phyloP scores from a whole-genome alignment of 768 basidiomycete genomes.

The Psilocybe subaeruginosa region DNA sequence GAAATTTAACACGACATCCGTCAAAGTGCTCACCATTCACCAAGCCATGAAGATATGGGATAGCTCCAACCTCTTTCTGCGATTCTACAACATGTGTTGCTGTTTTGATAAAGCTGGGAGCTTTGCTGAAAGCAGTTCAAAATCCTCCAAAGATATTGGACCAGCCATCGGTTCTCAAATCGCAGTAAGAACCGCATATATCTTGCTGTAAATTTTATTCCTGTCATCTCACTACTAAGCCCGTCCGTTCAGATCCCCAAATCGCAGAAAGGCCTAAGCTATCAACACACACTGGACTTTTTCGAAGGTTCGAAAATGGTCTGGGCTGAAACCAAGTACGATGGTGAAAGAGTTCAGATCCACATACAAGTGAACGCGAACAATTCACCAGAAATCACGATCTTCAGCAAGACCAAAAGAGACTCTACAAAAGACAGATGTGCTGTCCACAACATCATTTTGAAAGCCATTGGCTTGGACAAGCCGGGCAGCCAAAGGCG shows the following conservation, averaged over 20 bases:
- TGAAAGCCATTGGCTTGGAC: conserved; percentile 51
- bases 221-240: too few relatives aligned
- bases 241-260: conserved; percentile 66
- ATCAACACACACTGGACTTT: conserved; percentile 53
- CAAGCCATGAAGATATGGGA: conserved; percentile 81
- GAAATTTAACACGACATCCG: conserved; percentile 58
- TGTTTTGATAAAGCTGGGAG: conserved; percentile 60
- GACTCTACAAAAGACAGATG: conserved; percentile 80
- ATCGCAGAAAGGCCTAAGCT: conserved; percentile 72
- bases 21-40: conserved; percentile 56
- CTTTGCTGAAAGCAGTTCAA: conserved; percentile 39
- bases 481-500: neutral
- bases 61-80: conserved; percentile 51
- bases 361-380: conserved; percentile 62
- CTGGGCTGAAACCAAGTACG: conserved; percentile 94
- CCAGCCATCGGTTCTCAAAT: conserved; percentile 65
- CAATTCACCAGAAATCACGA: conserved; percentile 54
- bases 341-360: conserved; percentile 94
- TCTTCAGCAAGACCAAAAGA: conserved; percentile 88
- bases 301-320: conserved; percentile 47
- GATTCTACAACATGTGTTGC: conserved; percentile 56
- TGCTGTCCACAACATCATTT: conserved; percentile 66
- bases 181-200: conserved; percentile 42
- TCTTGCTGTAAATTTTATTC: neutral
- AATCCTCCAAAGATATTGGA: conserved; percentile 25